Evolutionary conservation across 352 stramenopile species (phyloP), one percentile per base, ranked within the genome.

Genomic region (Aphanomyces astaci): DNA sequence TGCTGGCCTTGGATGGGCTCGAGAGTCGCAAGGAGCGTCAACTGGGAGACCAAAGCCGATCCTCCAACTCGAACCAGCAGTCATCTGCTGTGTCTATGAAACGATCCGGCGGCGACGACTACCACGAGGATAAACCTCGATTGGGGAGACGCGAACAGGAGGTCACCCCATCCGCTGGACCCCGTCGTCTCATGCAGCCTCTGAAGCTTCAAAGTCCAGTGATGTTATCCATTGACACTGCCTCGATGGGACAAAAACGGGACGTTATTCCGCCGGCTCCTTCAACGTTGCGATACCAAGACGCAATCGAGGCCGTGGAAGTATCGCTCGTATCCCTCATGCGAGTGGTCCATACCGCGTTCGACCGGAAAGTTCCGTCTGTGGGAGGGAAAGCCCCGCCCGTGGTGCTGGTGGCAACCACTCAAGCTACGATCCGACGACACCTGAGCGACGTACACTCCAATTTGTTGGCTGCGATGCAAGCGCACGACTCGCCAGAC

Each of bases 241-340:
- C n/a, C n/a, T n/a, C n/a, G n/a, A n/a, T n/a, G n/a, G n/a, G n/a
- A n/a, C n/a, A n/a, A n/a, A n/a, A n/a, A n/a, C n/a, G n/a, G n/a
- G n/a, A n/a, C n/a, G n/a, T n/a, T n/a, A n/a, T n/a, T n/a, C n/a
- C n/a, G n/a, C n/a, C n/a, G n/a, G n/a, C n/a, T n/a, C n/a, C n/a
- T n/a, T 17, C 39, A 46, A 46, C 9, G 17, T 5, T 28, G 30
- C 51, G 51, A 17, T 59, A 59, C 30, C 40, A 68, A 51, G 62
- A 68, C 3, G 49, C 40, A n/a, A 25, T 68, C 11, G 62, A 56
- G 15, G 40, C n/a, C 43, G 49, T 68, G 24, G 62, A 68, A 51
- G 45, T 32, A 3, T 68, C 62, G 13, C 40, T 68, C 28, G 39
- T 68, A 9, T 22, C n/a, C 11, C n/a, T 59, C 62, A 59, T 68